Percentiles rank a stretch among this genome's conserved stretches.
phyloP scores from a whole-genome alignment of 768 basidiomycete species.

The Tylopilus balloui region DNA sequence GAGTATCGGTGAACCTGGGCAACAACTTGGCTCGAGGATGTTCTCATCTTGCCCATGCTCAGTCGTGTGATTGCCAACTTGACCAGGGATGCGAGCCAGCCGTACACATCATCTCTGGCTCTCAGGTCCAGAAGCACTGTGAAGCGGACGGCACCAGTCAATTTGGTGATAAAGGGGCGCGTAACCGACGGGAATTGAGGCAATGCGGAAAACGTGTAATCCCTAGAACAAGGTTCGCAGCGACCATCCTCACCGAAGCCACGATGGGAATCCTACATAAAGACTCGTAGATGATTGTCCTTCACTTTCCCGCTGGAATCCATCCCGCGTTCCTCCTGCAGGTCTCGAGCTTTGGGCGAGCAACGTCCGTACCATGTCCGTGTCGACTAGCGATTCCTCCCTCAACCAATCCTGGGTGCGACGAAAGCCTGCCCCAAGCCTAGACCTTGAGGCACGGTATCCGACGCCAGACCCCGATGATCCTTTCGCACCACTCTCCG shows the following conservation, averaged over 20 bases:
- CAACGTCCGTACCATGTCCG: conserved; percentile 29
- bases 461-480: conserved; percentile 64
- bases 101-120: not conserved
- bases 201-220: conserved; percentile 29
- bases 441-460: conserved; percentile 51
- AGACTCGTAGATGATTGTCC: conserved; percentile 10
- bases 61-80: not conserved
- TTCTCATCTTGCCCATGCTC: not conserved
- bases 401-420: conserved; percentile 25
- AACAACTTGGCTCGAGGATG: too few relatives aligned
- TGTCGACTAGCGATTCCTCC: conserved; percentile 25
- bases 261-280: conserved; percentile 35
- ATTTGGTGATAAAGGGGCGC: conserved; percentile 25
- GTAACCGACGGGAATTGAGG: conserved; percentile 32
- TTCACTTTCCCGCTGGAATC: conserved; percentile 17
- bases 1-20: not conserved
- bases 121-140: conserved; percentile 18
- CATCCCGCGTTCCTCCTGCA: conserved; percentile 10
- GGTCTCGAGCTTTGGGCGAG: conserved; percentile 11
- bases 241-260: conserved; percentile 32
- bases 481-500: conserved; percentile 66
- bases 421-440: conserved; percentile 55
- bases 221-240: conserved; percentile 17
- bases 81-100: not conserved
- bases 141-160: conserved; percentile 8